Evolutionary conservation across 345 rosid species (phyloP).

Genomic region (Hibiscus trionum): DNA sequence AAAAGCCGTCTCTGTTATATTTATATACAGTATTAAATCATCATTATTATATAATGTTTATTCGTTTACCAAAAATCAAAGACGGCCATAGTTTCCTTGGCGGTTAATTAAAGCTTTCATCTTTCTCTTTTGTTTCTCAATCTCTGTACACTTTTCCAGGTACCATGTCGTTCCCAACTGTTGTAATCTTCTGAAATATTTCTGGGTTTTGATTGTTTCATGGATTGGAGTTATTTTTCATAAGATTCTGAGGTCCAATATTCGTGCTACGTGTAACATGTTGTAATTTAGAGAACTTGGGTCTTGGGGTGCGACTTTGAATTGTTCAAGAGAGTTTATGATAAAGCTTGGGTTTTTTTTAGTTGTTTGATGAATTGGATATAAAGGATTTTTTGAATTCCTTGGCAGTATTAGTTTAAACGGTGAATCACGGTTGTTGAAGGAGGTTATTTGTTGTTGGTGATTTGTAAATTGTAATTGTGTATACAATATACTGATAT

Average conservation of each 20-base stretch:
- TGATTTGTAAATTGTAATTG: background rate
- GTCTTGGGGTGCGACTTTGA: background rate
- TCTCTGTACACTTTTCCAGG: background rate
- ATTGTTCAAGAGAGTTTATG: background rate
- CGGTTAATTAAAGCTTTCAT: constrained; percentile 2
- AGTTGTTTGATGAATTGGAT: background rate
- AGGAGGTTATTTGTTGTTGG: constrained; percentile 9
- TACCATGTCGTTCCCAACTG: background rate
- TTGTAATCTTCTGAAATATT: background rate
- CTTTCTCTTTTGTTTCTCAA: background rate
- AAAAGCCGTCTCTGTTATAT: background rate
- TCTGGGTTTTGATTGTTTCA: background rate
- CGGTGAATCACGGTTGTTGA: constrained; percentile 15
- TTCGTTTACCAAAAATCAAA: background rate
- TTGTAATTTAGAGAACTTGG: background rate
- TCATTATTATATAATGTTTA: too few species aligned
- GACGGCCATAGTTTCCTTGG: constrained; percentile 4
- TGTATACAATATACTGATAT: too few species aligned
- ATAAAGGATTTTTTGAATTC: background rate
- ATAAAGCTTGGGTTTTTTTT: background rate
- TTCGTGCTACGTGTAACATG: background rate
- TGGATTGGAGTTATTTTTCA: background rate
- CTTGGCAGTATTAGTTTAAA: background rate
- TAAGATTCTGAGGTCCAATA: background rate
- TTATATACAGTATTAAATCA: too few species aligned